Base-by-base conservation (phyloP, 106 monocot genomes). In the Cymbidium sinense region DNA sequence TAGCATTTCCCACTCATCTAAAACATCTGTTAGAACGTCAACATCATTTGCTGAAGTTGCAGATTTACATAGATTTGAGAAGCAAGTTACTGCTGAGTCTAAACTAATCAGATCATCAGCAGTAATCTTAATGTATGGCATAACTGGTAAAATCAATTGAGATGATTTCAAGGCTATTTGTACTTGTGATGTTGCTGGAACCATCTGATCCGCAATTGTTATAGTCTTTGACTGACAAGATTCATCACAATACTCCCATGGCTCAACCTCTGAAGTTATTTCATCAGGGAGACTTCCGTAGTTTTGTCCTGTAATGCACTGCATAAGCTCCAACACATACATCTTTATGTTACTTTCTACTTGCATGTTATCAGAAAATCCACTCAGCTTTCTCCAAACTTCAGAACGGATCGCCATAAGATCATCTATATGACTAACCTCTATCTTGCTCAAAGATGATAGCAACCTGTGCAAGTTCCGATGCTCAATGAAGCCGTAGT, bases 1-100 rank as follows among this genome's bases (percentile, higher is more conserved):
- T 61, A 98, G 76, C 47, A 83, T 83, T 72, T 94, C 94, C 98
- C 98, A 98, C 54, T 94, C 88, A 31, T 93, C 86, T 75, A 98
- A 82, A 55, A 98, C 78, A 51, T 77, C 83, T 71, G 82, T 75
- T 81, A 98, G 73, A 58, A 83, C 82, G 71, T 80, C 72, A 50
- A 92, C 50, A 82, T 85, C 62, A 58, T 81, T 71, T 6, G 71
- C 69, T 70, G 88, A 88, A 78, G 64, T 79, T 78, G 84, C 84
- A 44, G 29, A 35, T 84, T 87, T 78, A 69, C 81, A 90, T 47
- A 98, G 72, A 43, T 64, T 79, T 50, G 86, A 77, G 79, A 98
- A 94, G 73, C 94, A 88, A 84, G 88, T 86, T 34, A 90, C 86
- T 37, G 94, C 89, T 37, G 94, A 90, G 2, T 88, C 88, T 70